Evolutionary conservation across 768 basidiomycete species (phyloP).

Genomic region (Termitomyces sp.): DNA sequence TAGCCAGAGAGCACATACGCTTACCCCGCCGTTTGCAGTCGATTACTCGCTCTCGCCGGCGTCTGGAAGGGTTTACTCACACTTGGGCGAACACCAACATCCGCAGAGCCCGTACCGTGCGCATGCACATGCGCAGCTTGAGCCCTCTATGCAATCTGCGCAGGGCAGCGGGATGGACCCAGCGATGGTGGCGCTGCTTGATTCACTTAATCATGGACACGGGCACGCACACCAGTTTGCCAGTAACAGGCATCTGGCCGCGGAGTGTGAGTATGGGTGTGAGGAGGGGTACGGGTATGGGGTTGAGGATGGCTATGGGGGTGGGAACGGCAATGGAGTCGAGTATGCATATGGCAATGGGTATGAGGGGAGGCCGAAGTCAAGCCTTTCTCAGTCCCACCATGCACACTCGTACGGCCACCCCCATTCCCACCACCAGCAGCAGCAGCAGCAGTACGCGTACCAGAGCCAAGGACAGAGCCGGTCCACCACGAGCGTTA

Average conservation of each 20-base stretch:
- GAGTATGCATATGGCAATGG: neutral
- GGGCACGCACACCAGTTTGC: slow-evolving; percentile 1
- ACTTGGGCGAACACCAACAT: neutral
- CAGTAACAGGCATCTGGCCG: neutral
- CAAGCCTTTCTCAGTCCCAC: neutral
- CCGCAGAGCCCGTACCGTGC: slow-evolving; percentile 4
- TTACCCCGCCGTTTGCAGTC: slow-evolving; percentile 22
- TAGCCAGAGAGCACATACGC: neutral
- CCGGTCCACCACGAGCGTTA: slow-evolving; percentile 13
- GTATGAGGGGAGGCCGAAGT: neutral
- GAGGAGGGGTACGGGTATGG: neutral
- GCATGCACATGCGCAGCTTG: neutral
- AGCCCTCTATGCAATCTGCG: neutral
- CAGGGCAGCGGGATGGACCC: slow-evolving; percentile 20
- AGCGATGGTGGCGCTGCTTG: slow-evolving; percentile 30
- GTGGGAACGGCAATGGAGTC: neutral
- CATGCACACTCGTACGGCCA: neutral
- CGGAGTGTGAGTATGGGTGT: neutral
- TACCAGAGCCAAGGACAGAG: neutral
- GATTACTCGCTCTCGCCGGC: slow-evolving; percentile 30
- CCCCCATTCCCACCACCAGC: neutral
- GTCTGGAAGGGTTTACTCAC: slow-evolving; percentile 12
- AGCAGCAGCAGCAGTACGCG: neutral
- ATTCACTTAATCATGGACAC: slow-evolving; percentile 20
- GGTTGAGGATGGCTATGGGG: neutral